A percentile compares a stretch with the other conserved stretches of the same genome.
Evolutionary conservation across 2,329 filamentous ascomycete genomes (phyloP).

Genomic region (Fusarium avenaceum): DNA sequence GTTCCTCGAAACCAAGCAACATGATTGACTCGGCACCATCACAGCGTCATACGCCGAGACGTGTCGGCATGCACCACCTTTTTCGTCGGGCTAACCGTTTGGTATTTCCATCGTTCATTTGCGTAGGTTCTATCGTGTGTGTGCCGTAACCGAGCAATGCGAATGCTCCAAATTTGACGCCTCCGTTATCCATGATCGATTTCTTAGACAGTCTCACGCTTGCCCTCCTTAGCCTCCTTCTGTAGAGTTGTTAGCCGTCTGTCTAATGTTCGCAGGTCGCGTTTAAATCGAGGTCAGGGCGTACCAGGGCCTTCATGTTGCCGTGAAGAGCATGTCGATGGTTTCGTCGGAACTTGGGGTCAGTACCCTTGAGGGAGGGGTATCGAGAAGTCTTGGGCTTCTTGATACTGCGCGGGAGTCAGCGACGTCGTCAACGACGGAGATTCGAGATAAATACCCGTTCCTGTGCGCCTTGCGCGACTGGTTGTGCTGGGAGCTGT

Average conservation of each 20-base stretch:
- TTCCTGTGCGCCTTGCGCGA: constrained; percentile 99
- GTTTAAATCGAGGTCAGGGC: constrained; percentile 51
- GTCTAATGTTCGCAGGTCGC: constrained; percentile 4
- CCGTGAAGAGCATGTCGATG: constrained; percentile 99
- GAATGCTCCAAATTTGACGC: constrained; percentile 46
- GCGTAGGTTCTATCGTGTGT: constrained; percentile 44
- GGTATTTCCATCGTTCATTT: constrained; percentile 48
- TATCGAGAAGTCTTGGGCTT: constrained; percentile 99
- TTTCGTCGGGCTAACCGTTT: constrained; percentile 41
- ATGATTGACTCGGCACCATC: constrained; percentile 41
- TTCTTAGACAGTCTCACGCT: constrained; percentile 84
- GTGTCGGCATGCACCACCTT: constrained; percentile 33
- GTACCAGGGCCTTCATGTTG: constrained; percentile 96
- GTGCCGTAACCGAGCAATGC: constrained; percentile 41
- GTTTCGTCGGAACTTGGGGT: constrained; percentile 99
- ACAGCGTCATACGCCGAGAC: constrained; percentile 33
- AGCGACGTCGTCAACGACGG: constrained; percentile 19
- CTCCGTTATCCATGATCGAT: constrained; percentile 32
- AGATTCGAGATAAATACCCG: constrained; percentile 75
- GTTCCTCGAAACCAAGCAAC: constrained; percentile 36
- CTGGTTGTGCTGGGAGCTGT: constrained; percentile 99
- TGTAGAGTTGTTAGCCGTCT: constrained; percentile 59
- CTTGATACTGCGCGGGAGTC: constrained; percentile 84
- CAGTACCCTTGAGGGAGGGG: constrained; percentile 97
- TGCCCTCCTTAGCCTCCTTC: constrained; percentile 99